phyloP scores from a whole-genome alignment of 2,329 filamentous ascomycete genomes.

The Ceratocystis harringtonii region DNA sequence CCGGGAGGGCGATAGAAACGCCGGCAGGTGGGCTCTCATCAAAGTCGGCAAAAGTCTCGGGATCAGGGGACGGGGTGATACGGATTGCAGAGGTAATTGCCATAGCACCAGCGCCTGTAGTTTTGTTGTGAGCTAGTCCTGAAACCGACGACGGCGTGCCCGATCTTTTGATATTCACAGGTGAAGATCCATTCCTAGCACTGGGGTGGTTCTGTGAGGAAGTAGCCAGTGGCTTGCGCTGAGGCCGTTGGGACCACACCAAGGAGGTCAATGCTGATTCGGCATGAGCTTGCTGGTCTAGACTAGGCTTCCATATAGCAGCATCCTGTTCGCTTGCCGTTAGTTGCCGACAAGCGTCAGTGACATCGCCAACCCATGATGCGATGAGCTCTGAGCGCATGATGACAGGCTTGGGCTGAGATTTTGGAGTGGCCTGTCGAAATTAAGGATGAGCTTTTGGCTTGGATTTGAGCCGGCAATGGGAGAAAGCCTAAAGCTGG shows the following conservation, averaged over 20 bases:
- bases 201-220: neutral
- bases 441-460: neutral
- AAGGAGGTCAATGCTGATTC: slow-evolving; percentile 11
- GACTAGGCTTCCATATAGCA: slow-evolving; percentile 13
- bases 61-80: slow-evolving; percentile 12
- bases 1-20: neutral
- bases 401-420: neutral
- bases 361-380: slow-evolving; percentile 14
- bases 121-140: neutral
- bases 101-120: neutral
- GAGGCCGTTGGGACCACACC: slow-evolving; percentile 14
- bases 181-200: slow-evolving; percentile 6
- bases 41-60: slow-evolving; percentile 4
- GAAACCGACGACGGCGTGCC: slow-evolving; percentile 4
- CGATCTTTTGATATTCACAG: neutral
- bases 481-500: neutral
- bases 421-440: neutral
- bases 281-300: slow-evolving; percentile 7
- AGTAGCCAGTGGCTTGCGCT: slow-evolving; percentile 1
- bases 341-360: slow-evolving; percentile 10
- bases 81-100: slow-evolving; percentile 1
- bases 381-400: slow-evolving; percentile 16
- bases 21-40: neutral
- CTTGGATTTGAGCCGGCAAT: neutral
- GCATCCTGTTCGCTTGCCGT: slow-evolving; percentile 11